phyloP scores from a whole-genome alignment of 2,329 filamentous ascomycete genomes.

The Colletotrichum sp. region DNA sequence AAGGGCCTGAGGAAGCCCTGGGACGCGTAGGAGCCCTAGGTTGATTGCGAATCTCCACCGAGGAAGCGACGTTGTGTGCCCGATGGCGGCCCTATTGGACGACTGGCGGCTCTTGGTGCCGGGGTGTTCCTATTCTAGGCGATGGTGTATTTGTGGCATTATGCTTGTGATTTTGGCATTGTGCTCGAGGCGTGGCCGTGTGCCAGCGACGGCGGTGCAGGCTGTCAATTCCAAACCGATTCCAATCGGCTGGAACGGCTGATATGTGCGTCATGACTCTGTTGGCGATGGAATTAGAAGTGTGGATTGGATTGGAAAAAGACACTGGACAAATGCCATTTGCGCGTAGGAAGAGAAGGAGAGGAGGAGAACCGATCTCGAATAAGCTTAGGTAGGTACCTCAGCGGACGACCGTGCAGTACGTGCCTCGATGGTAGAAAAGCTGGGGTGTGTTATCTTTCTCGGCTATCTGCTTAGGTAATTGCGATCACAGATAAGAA shows the following conservation, averaged over 20 bases:
- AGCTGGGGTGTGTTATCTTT: neutral
- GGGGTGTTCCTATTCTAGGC: neutral
- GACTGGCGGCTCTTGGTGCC: neutral
- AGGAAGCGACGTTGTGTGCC: neutral
- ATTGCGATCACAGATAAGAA: neutral
- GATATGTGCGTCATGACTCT: neutral
- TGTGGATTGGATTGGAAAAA: neutral
- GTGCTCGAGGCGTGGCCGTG: neutral
- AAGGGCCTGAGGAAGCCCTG: neutral
- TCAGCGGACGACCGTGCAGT: neutral
- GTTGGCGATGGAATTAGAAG: neutral
- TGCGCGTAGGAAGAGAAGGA: neutral
- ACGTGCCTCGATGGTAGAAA: neutral
- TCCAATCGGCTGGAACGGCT: neutral
- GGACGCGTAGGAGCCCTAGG: neutral
- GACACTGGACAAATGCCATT: neutral
- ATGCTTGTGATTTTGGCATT: neutral
- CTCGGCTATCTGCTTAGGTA: neutral
- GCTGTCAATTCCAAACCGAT: neutral
- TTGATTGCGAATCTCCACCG: constrained; percentile 1
- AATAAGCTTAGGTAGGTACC: neutral
- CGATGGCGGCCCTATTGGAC: constrained; percentile 18
- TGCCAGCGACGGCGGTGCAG: neutral
- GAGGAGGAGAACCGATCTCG: neutral
- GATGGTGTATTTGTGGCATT: neutral